Conservation (phyloP, 139 green algal genomes). For the Spirogloea muscicola region DNA sequence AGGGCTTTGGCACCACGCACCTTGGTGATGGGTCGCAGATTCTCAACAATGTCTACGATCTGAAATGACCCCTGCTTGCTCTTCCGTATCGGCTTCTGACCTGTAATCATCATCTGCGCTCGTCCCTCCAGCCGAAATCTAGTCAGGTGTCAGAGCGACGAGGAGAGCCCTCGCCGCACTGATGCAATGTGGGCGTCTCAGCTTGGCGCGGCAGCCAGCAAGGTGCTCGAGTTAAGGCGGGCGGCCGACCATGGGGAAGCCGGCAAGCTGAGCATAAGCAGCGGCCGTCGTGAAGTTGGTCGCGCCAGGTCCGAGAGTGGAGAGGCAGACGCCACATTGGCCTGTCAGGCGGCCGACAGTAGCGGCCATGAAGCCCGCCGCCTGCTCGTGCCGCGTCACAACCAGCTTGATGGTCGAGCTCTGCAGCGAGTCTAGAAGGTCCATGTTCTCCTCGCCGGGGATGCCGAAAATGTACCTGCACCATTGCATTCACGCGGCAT, state of each 20-base stretch:
- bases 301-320: slow-evolving; percentile 48
- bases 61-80: slow-evolving; percentile 55
- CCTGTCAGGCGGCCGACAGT: slow-evolving; percentile 51
- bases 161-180: too few relatives aligned
- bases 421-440: slow-evolving; percentile 47
- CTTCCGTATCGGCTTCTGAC: slow-evolving; percentile 54
- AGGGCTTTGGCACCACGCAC: too few relatives aligned
- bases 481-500: too few relatives aligned
- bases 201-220: too few relatives aligned
- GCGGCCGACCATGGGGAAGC: slow-evolving; percentile 41
- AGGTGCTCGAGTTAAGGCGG: background rate
- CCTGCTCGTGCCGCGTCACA: slow-evolving; percentile 51
- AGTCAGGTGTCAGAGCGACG: too few relatives aligned
- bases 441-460: slow-evolving; percentile 54
- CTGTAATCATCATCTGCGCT: slow-evolving; percentile 47
- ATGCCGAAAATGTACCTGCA: slow-evolving; percentile 51
- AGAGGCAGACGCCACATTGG: slow-evolving; percentile 41
- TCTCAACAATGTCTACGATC: slow-evolving; percentile 48
- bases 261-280: slow-evolving; percentile 47
- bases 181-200: too few relatives aligned
- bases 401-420: slow-evolving; percentile 47
- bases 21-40: slow-evolving; percentile 45
- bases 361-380: slow-evolving; percentile 50
- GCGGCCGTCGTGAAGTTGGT: slow-evolving; percentile 49
- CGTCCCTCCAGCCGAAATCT: too few relatives aligned